A percentile compares a stretch with the other conserved stretches of the same genome.
Conservation (phyloP, 2,329 filamentous ascomycete species). For the Nigrospora osmanthi region DNA sequence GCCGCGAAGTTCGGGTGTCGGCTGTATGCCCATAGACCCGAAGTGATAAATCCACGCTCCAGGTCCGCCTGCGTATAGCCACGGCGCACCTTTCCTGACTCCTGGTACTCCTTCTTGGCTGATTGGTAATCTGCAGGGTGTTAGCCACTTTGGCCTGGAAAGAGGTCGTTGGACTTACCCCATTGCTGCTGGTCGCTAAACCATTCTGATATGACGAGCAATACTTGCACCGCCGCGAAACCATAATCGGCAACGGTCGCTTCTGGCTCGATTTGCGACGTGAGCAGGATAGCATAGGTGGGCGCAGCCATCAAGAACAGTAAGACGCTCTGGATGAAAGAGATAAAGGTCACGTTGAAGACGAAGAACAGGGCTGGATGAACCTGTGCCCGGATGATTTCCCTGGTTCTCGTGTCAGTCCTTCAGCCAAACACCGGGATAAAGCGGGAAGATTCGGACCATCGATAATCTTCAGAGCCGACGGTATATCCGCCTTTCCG, state of each 20-base stretch:
- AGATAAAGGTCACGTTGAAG: slow-evolving; percentile 87
- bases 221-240: slow-evolving; percentile 38
- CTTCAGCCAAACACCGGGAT: not conserved
- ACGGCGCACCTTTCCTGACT: slow-evolving; percentile 61
- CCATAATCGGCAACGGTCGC: slow-evolving; percentile 35
- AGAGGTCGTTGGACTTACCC: slow-evolving; percentile 40
- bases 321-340: slow-evolving; percentile 72
- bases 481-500: slow-evolving; percentile 84
- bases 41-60: slow-evolving; percentile 80
- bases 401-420: slow-evolving; percentile 34
- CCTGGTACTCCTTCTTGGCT: slow-evolving; percentile 70
- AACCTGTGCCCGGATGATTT: slow-evolving; percentile 60
- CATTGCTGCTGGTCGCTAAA: slow-evolving; percentile 92
- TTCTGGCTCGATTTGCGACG: slow-evolving; percentile 52
- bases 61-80: slow-evolving; percentile 65
- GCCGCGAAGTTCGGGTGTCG: slow-evolving; percentile 93
- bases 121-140: slow-evolving; percentile 58
- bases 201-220: slow-evolving; percentile 58
- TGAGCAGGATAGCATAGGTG: slow-evolving; percentile 74
- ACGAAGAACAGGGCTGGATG: slow-evolving; percentile 64
- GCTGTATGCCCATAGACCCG: slow-evolving; percentile 79
- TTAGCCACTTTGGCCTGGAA: slow-evolving; percentile 4
- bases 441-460: slow-evolving; percentile 31
- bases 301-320: slow-evolving; percentile 69
- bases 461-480: slow-evolving; percentile 93